A percentile compares a stretch with the other conserved stretches of the same genome.
These are phyloP conservation scores for Albatrellus ellisii DNA, from an alignment of 768 basidiomycete genomes.

Conservation along the genomic window DNA sequence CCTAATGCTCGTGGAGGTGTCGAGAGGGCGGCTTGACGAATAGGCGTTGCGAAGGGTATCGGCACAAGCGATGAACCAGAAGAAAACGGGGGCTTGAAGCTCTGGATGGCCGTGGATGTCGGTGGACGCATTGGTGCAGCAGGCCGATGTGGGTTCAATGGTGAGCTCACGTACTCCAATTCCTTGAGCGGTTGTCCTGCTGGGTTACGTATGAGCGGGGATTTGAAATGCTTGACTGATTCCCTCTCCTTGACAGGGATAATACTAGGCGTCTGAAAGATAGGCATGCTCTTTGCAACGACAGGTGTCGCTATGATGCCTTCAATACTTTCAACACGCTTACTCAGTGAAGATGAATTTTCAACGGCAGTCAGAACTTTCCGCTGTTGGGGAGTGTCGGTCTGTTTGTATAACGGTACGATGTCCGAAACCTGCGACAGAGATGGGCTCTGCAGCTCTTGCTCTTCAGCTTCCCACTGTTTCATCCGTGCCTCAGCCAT, in stretches of 20 bases:
- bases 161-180: not conserved
- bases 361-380: not conserved
- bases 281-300: not conserved
- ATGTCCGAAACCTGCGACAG: not conserved
- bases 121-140: not conserved
- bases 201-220: constrained; percentile 5
- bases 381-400: not conserved
- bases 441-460: not conserved
- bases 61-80: not conserved
- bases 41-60: not conserved
- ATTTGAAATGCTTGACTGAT: constrained; percentile 7
- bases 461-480: constrained; percentile 10
- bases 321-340: not conserved
- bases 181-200: not conserved
- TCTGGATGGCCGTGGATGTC: constrained; percentile 4
- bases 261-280: constrained; percentile 2
- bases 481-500: constrained; percentile 3
- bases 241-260: constrained; percentile 1
- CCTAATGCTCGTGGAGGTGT: constrained; percentile 2
- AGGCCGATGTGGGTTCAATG: not conserved
- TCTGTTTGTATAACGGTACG: not conserved
- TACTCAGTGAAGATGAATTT: not conserved
- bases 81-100: not conserved
- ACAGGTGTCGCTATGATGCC: constrained; percentile 4
- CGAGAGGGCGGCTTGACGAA: constrained; percentile 2